phyloP scores from a whole-genome alignment of 345 rosid genomes.

The Leavenworthia alabamica region DNA sequence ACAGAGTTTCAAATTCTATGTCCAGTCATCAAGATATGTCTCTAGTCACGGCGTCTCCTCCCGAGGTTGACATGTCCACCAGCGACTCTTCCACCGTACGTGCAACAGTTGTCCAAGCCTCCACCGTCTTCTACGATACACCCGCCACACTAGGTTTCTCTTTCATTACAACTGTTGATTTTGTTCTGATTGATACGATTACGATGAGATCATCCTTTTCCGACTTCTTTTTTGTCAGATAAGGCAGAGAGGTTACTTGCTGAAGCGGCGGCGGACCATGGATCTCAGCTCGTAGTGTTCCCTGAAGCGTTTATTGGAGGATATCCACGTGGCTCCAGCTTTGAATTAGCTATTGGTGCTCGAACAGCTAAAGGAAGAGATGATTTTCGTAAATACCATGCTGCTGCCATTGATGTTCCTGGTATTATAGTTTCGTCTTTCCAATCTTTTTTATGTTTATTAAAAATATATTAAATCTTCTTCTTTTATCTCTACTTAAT shows the following conservation, averaged over 20 bases:
- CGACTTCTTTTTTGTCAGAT: conserved; percentile 35
- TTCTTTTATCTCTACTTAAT: too few species aligned
- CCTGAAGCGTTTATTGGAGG: conserved; percentile 97
- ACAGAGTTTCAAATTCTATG: not conserved
- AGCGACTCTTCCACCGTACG: conserved; percentile 59
- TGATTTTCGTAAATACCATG: conserved; percentile 80
- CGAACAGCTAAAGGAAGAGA: conserved; percentile 72
- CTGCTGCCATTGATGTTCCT: conserved; percentile 82
- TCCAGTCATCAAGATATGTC: conserved; percentile 43
- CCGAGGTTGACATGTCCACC: conserved; percentile 75
- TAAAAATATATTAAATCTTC: too few species aligned
- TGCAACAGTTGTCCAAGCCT: conserved; percentile 93
- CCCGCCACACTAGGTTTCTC: conserved; percentile 73
- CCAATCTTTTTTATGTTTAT: too few species aligned
- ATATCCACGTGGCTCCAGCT: conserved; percentile 80
- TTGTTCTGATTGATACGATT: not conserved
- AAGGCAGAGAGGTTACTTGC: conserved; percentile 86
- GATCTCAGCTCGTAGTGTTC: conserved; percentile 82
- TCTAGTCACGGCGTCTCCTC: conserved; percentile 36
- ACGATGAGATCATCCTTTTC: not conserved
- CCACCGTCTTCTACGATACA: conserved; percentile 83
- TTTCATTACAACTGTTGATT: too few species aligned
- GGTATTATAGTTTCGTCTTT: too few species aligned
- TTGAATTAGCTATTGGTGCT: conserved; percentile 67
- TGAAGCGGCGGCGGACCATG: conserved; percentile 80